Evolutionary conservation across 345 rosid species (phyloP), one percentile per base, ranked within the genome.

Genomic region (Camelina laxa): DNA sequence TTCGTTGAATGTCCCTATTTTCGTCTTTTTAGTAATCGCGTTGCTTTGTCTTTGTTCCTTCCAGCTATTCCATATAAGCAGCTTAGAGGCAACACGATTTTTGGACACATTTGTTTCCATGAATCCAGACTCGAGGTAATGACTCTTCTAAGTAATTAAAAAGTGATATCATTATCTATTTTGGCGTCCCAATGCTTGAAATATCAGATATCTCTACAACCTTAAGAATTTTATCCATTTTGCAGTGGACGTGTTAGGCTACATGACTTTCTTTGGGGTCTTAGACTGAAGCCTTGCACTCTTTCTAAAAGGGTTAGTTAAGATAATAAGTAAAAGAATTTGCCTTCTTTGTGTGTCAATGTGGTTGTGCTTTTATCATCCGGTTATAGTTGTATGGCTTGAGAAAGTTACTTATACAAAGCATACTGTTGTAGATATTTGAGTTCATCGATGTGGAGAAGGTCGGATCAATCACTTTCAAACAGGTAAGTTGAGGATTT

Each of bases 61-160:
- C 48, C 87, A 95, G 99, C 49, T 88, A 69, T 95, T 85, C 75
- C 98, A 87, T 72, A 61, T 92, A 65, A 85, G 84, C 84, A 89
- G 87, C 77, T 53, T 78, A 85, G 99, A 90, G 79, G 92, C 98
- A 6, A 42, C 91, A 71, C 88, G 83, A 65, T 87, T 88, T 79
- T 84, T 92, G 73, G 96, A 88, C 24, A 95, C 82, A 82, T 95
- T 87, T 84, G 85, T 84, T 20, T 83, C 88, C 50, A 95, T 92
- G 99, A 88, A 88, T 76, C 99, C 99, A 8, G 87, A 92, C 64
- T 21, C 86, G 45, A 88, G 98, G 99, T 95, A 84, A 42, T 47
- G 4, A 59, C 51, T 53, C 59, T 15, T 72, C 8, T 65, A 49
- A 77, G 62, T 41, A 58, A 70, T 31, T 33, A 16, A 31, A 41